Percentiles rank a stretch among this genome's conserved stretches.
These are phyloP conservation scores for Sporothrix sp. DNA, from an alignment of 2,329 filamentous ascomycete genomes.

Conservation along the genomic window DNA sequence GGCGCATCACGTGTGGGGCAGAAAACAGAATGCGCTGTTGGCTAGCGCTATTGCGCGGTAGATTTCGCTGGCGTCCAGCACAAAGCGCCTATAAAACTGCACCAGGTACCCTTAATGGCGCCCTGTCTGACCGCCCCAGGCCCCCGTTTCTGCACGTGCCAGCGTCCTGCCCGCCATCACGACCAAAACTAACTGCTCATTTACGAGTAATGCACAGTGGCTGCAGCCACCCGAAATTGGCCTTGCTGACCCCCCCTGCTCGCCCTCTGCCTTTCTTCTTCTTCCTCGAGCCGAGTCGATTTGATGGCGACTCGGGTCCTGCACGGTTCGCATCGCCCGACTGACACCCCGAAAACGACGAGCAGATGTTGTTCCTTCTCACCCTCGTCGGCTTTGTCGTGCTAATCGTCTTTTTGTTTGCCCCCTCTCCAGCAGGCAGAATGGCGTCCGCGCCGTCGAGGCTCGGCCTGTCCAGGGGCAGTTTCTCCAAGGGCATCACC, in stretches of 20 bases:
- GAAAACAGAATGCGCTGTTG: no score
- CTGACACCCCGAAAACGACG: neutral
- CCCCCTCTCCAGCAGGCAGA: slow-evolving; percentile 11
- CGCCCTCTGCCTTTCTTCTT: neutral
- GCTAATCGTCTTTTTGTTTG: slow-evolving; percentile 14
- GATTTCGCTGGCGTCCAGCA: no score
- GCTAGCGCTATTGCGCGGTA: no score
- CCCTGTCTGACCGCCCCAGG: slow-evolving; percentile 6
- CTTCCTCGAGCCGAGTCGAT: slow-evolving; percentile 3
- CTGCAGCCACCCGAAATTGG: slow-evolving; percentile 13
- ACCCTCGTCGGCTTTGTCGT: slow-evolving; percentile 10
- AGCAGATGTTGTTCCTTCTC: slow-evolving; percentile 13
- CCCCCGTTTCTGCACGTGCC: slow-evolving; percentile 11
- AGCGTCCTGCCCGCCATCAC: slow-evolving; percentile 8
- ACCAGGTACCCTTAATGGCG: neutral
- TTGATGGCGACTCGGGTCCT: slow-evolving; percentile 14
- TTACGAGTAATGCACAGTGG: slow-evolving; percentile 9
- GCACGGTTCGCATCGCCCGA: slow-evolving; percentile 11
- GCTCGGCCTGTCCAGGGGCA: slow-evolving; percentile 18
- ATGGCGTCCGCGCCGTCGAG: slow-evolving; percentile 18
- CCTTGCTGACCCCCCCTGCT: slow-evolving; percentile 1
- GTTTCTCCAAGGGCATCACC: slow-evolving; percentile 16
- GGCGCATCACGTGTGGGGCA: no score
- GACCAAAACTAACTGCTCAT: slow-evolving; percentile 12
- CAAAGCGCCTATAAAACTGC: no score